A percentile compares a stretch with the other conserved stretches of the same genome.
Conservation (phyloP, 495 filamentous ascomycete genomes). For the Xylaria palmicola region DNA sequence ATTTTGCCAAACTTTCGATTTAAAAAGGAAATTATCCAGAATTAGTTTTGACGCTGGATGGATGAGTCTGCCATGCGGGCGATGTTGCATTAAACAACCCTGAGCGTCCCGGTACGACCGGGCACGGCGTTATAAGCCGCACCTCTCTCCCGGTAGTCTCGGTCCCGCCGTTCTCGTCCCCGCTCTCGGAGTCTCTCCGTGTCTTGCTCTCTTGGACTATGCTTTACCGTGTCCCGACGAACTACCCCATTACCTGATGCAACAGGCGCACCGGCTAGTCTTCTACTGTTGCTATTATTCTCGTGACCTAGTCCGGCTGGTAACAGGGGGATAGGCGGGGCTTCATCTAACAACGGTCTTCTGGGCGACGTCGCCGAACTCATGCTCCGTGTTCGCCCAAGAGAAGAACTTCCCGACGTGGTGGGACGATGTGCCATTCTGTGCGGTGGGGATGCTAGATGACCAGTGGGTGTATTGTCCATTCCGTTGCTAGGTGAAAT, state of each 20-base stretch:
- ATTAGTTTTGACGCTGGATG: too few species aligned
- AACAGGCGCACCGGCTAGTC: not conserved
- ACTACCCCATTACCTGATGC: not conserved
- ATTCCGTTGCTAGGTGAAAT: constrained; percentile 18
- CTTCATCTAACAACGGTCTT: constrained; percentile 9
- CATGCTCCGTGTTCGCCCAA: constrained; percentile 27
- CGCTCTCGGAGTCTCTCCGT: constrained; percentile 18
- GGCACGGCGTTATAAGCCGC: constrained; percentile 29
- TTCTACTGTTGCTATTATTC: not conserved
- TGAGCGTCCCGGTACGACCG: constrained; percentile 29
- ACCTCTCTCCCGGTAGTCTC: constrained; percentile 25
- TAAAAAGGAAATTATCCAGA: too few species aligned
- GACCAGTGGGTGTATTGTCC: not conserved
- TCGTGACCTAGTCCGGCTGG: constrained; percentile 6
- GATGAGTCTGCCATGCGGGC: not conserved
- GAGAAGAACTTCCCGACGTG: constrained; percentile 1
- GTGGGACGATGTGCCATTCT: constrained; percentile 20
- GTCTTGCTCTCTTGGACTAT: constrained; percentile 14
- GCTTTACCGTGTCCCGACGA: not conserved
- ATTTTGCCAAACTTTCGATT: too few species aligned
- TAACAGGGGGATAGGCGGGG: constrained; percentile 23
- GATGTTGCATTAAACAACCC: constrained; percentile 24
- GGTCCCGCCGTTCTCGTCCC: constrained; percentile 26
- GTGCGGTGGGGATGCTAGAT: constrained; percentile 22
- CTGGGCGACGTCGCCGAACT: constrained; percentile 23